Conservation (phyloP, 169 alveolate species). For the Ichthyophthirius multifiliis region DNA sequence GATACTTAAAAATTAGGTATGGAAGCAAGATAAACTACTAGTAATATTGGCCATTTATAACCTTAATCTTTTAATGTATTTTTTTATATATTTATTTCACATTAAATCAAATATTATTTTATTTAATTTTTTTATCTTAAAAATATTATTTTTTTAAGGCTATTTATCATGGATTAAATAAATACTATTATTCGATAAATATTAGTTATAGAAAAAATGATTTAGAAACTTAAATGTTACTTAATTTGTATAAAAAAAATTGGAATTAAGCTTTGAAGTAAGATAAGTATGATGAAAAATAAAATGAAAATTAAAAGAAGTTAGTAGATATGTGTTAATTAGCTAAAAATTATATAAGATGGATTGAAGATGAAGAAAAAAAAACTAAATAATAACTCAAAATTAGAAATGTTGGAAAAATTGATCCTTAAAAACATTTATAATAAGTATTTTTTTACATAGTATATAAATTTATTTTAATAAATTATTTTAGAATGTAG, state of each 20-base stretch:
- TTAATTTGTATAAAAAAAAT: slow-evolving; percentile 93
- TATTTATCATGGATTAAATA: slow-evolving; percentile 93
- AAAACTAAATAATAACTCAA: slow-evolving; percentile 94
- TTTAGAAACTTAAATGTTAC: slow-evolving; percentile 96
- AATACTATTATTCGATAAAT: slow-evolving; percentile 97
- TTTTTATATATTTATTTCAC: no score
- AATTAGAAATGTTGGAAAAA: slow-evolving; percentile 90
- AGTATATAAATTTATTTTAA: no score
- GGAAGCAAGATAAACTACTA: slow-evolving; percentile 99
- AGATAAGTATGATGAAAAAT: slow-evolving; percentile 68
- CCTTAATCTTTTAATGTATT: slow-evolving; percentile 13
- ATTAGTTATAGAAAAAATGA: slow-evolving; percentile 96
- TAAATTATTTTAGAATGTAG: no score
- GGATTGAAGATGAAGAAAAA: slow-evolving; percentile 94
- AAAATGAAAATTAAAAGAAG: slow-evolving; percentile 74
- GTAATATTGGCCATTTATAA: slow-evolving; percentile 91
- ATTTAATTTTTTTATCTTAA: not conserved
- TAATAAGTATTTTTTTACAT: not conserved
- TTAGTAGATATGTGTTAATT: slow-evolving; percentile 82
- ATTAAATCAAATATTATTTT: not conserved
- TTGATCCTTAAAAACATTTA: slow-evolving; percentile 90
- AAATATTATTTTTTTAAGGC: slow-evolving; percentile 62
- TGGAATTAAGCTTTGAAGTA: slow-evolving; percentile 95
- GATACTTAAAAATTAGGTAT: slow-evolving; percentile 89
- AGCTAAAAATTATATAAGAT: slow-evolving; percentile 89